Conservation (phyloP, 1,284 basidiomycete species). For the Puccinia hordei region DNA sequence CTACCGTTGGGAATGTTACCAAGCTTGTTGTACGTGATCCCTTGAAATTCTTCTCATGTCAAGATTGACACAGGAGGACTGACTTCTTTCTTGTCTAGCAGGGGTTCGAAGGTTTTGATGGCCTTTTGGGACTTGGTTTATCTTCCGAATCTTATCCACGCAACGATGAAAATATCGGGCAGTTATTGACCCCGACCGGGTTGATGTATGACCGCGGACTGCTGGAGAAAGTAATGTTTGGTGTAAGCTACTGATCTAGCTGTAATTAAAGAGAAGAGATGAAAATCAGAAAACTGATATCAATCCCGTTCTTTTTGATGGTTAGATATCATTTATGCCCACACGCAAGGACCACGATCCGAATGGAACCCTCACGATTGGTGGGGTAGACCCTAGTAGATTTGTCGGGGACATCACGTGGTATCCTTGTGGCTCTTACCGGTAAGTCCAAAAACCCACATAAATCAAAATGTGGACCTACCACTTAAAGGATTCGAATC, state of each 20-base stretch:
- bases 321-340: slow-evolving; percentile 48
- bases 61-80: background rate
- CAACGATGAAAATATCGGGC: slow-evolving; percentile 48
- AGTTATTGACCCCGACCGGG: slow-evolving; percentile 48
- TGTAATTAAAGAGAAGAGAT: background rate
- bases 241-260: slow-evolving; percentile 20
- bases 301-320: background rate
- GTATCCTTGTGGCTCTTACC: slow-evolving; percentile 50
- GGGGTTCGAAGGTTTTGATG: slow-evolving; percentile 49
- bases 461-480: background rate
- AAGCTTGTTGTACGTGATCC: slow-evolving; percentile 37
- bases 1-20: slow-evolving; percentile 49
- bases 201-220: slow-evolving; percentile 49
- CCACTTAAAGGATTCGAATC: slow-evolving; percentile 1
- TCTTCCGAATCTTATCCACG: slow-evolving; percentile 51
- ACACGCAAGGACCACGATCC: slow-evolving; percentile 39
- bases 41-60: background rate
- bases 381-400: slow-evolving; percentile 41
- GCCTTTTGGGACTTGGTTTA: slow-evolving; percentile 48
- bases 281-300: background rate
- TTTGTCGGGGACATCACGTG: slow-evolving; percentile 41
- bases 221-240: slow-evolving; percentile 49
- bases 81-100: background rate
- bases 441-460: slow-evolving; percentile 12
- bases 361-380: slow-evolving; percentile 50